Evolutionary conservation across 1,284 basidiomycete genomes (phyloP), one percentile per base, ranked within the genome.

Genomic region (Cutaneotrichosporon sp.): DNA sequence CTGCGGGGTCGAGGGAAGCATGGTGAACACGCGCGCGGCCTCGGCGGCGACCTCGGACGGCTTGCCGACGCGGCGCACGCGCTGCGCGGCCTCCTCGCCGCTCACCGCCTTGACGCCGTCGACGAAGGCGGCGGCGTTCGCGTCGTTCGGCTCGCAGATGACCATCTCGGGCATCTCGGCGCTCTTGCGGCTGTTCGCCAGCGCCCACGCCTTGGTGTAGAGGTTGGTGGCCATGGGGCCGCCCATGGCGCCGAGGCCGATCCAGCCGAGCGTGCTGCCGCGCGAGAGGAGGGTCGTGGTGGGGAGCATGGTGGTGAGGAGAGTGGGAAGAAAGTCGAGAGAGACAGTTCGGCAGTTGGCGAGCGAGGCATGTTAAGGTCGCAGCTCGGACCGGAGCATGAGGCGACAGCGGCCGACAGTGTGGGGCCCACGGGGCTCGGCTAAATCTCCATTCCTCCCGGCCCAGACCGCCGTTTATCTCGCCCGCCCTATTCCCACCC

Each of bases 1-100:
- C 59, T 81, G 77, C 0, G 80, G 80, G 9, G 79, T 80, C 0
- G 80, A 81, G 0, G 83, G 83, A 1, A 83, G 70, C 80, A 82
- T 81, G 4, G 82, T 83, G 46, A 83, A 68, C 24, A 84, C 76
- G 13, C 76, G 80, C 0, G 76, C 71, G 10, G 80, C 79, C 4
- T 68, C 59, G n/a, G 67, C 68, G 0, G 79, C 78, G 29, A 82
- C 79, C 43, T 60, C 56, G 31, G n/a, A 36, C 3, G 61, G 61
- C 2, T 18, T 47, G 20, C 25, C 46, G 20, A 63, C 58, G 13
- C 60, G 60, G 51, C 58, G 42, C 22, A 65, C 50, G 22, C 64
- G 64, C 20, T 54, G 45, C 1, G 64, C 64, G 13, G 60, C 64
- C 58, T 60, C 60, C 46, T 29, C 34, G n/a, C 60, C 64, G 18